Conservation (phyloP, 169 alveolate genomes). For the Eimeria necatrix region DNA sequence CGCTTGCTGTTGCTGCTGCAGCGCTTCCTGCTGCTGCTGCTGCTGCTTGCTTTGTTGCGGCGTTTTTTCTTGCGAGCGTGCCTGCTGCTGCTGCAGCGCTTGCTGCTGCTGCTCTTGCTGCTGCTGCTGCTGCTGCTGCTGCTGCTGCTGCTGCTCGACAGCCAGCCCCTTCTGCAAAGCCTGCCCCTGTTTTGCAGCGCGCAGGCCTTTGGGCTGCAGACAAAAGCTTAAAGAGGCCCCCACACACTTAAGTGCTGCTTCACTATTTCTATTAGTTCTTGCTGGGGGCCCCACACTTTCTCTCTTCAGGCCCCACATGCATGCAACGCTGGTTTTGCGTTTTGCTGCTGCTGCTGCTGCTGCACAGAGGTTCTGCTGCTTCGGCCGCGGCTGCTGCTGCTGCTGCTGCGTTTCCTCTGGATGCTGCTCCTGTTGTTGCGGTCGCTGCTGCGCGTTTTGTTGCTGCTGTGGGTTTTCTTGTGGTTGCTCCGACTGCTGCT, state of each 20-base stretch:
- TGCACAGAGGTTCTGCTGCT: background rate
- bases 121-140: background rate
- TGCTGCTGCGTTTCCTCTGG: background rate
- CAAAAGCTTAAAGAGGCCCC: no score
- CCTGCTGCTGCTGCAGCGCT: background rate
- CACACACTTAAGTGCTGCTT: no score
- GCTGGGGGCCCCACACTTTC: no score
- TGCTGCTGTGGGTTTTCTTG: background rate
- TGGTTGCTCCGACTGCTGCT: background rate
- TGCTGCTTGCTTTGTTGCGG: background rate
- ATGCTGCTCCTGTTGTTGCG: background rate
- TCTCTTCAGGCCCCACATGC: no score
- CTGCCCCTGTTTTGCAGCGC: no score
- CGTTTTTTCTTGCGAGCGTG: background rate
- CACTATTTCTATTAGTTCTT: no score
- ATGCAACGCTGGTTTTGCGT: no score
- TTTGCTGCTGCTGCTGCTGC: slow-evolving; percentile 31
- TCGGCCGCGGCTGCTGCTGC: background rate
- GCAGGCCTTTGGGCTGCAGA: no score
- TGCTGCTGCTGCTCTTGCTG: background rate
- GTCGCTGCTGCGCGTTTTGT: background rate
- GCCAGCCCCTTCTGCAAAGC: background rate
- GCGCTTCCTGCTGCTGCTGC: background rate
- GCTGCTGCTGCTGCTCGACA: background rate
- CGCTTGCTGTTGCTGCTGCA: background rate